These are phyloP conservation scores for Trichoderma brevicompactum DNA, from an alignment of 2,329 filamentous ascomycete species.

Conservation along the genomic window DNA sequence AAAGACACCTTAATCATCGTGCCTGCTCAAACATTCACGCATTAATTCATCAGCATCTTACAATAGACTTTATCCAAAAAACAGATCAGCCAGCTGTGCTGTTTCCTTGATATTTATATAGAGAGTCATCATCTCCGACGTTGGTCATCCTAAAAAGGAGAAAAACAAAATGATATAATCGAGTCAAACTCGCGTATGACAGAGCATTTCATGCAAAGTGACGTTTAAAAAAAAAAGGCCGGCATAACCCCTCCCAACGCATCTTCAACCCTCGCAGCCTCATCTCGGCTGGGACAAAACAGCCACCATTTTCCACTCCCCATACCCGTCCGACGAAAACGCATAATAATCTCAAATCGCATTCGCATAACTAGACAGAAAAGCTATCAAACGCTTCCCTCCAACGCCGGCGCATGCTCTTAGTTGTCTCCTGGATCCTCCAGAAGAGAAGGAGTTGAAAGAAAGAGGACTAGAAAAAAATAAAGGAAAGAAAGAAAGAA, in stretches of 20 bases:
- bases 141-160: neutral
- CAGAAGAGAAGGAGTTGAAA: neutral
- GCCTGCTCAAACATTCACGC: neutral
- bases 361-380: slow-evolving; percentile 3
- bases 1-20: neutral
- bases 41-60: neutral
- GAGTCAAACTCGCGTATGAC: neutral
- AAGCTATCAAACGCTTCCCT: slow-evolving; percentile 24
- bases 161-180: neutral
- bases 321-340: neutral
- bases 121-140: neutral
- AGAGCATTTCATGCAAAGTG: neutral
- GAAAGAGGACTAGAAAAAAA: neutral
- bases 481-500: neutral
- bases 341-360: neutral
- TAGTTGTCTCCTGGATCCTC: neutral
- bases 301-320: neutral
- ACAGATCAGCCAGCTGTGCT: slow-evolving; percentile 6
- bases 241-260: neutral
- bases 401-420: slow-evolving; percentile 24
- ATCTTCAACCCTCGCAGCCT: neutral
- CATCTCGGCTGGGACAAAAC: neutral
- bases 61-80: neutral
- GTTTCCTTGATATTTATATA: slow-evolving; percentile 10
- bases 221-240: neutral